Conservation (phyloP, 2,329 filamentous ascomycete genomes). For the Boeremia lycopersici region DNA sequence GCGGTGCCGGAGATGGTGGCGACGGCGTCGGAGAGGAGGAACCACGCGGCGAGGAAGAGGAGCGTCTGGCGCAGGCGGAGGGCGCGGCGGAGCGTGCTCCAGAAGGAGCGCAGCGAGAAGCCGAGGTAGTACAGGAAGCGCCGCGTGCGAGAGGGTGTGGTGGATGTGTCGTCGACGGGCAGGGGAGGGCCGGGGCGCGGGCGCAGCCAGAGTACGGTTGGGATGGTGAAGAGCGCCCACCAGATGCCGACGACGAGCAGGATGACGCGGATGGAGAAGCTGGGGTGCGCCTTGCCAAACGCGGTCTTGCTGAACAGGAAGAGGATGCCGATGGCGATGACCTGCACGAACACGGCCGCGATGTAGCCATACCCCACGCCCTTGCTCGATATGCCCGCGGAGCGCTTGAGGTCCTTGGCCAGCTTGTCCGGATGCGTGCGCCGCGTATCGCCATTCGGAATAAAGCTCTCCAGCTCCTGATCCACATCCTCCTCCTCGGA, state of each 20-base stretch:
- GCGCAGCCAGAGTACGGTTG: conserved; percentile 81
- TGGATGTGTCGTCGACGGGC: conserved; percentile 24
- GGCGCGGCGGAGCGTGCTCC: conserved; percentile 75
- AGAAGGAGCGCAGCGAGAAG: conserved; percentile 83
- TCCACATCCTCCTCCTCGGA: conserved; percentile 19
- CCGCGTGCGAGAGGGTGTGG: conserved; percentile 19
- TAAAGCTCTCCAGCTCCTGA: conserved; percentile 25
- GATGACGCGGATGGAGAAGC: conserved; percentile 79
- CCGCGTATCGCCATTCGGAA: conserved; percentile 34
- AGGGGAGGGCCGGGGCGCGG: conserved; percentile 85
- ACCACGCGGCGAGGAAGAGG: conserved; percentile 83
- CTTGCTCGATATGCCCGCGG: conserved; percentile 83
- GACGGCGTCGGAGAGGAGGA: conserved; percentile 87
- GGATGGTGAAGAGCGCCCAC: conserved; percentile 89
- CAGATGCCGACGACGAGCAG: conserved; percentile 82
- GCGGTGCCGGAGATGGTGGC: conserved; percentile 94
- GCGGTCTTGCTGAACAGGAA: conserved; percentile 55
- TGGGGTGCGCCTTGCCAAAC: conserved; percentile 69
- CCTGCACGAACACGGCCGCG: conserved; percentile 80
- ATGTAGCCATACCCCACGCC: conserved; percentile 91
- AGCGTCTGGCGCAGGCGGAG: conserved; percentile 71
- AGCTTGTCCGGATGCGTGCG: conserved; percentile 28
- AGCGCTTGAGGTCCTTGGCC: conserved; percentile 74
- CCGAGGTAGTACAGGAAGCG: conserved; percentile 69
- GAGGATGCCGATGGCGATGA: conserved; percentile 75